Percentiles rank a stretch among this genome's conserved stretches.
Evolutionary conservation across 2,329 filamentous ascomycete genomes (phyloP).

Genomic region (Chaetomium olivaceum): DNA sequence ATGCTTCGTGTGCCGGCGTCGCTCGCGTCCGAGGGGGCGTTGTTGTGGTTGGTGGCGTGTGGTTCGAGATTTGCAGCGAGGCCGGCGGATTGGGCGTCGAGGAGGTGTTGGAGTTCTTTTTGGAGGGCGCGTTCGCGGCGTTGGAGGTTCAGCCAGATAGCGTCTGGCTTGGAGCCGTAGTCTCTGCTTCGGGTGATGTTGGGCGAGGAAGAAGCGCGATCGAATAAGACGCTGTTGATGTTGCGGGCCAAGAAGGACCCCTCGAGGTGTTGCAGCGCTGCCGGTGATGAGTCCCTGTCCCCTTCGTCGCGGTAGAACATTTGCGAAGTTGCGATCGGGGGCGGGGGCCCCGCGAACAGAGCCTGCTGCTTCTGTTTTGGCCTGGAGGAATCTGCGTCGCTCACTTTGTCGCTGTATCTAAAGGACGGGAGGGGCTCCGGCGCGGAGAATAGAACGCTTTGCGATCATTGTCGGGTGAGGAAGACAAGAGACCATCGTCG

Average conservation of each 20-base stretch:
- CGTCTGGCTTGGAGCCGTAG: slow-evolving; percentile 42
- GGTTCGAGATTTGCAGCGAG: slow-evolving; percentile 43
- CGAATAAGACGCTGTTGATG: slow-evolving; percentile 44
- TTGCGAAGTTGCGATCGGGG: slow-evolving; percentile 51
- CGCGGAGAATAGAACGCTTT: slow-evolving; percentile 20
- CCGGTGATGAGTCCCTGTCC: slow-evolving; percentile 23
- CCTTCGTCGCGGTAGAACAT: slow-evolving; percentile 41
- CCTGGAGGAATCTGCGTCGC: slow-evolving; percentile 39
- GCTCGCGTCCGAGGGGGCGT: slow-evolving; percentile 39
- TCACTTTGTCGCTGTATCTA: slow-evolving; percentile 30
- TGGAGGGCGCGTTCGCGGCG: slow-evolving; percentile 50
- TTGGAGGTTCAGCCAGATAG: slow-evolving; percentile 50
- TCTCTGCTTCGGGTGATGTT: slow-evolving; percentile 29
- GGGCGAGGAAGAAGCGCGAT: slow-evolving; percentile 30
- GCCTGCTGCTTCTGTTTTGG: slow-evolving; percentile 34
- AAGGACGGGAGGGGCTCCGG: slow-evolving; percentile 26
- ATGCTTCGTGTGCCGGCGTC: slow-evolving; percentile 38
- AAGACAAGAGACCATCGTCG: slow-evolving; percentile 26
- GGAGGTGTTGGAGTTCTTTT: slow-evolving; percentile 48
- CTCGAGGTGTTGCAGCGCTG: slow-evolving; percentile 13
- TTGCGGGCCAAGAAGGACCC: slow-evolving; percentile 32
- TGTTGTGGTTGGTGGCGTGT: slow-evolving; percentile 22
- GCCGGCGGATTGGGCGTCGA: slow-evolving; percentile 52
- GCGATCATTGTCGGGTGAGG: slow-evolving; percentile 17
- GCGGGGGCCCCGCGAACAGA: slow-evolving; percentile 53